These are phyloP conservation scores for Nyctanthes arbortristis DNA, from an alignment of 257 asterid species.

Conservation along the genomic window DNA sequence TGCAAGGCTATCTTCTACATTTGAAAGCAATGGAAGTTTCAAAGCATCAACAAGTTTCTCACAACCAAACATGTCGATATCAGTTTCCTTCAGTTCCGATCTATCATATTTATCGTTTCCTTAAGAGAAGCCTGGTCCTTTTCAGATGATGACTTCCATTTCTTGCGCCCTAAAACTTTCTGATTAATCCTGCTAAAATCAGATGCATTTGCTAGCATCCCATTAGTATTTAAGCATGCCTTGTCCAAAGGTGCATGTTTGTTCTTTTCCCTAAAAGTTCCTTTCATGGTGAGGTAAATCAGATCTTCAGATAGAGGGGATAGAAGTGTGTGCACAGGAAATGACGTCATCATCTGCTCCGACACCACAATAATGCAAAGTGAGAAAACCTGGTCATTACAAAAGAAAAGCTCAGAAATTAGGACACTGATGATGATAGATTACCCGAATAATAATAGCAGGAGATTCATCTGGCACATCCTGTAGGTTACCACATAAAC, in stretches of 20 bases:
- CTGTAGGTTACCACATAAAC: constrained; percentile 42
- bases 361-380: constrained; percentile 14
- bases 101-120: constrained; percentile 32
- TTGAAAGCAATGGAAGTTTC: constrained; percentile 78
- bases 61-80: constrained; percentile 48
- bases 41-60: constrained; percentile 76
- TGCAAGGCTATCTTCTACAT: constrained; percentile 33
- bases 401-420: constrained; percentile 9
- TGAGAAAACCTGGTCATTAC: constrained; percentile 4
- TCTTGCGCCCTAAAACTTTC: constrained; percentile 46
- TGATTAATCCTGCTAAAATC: constrained; percentile 47
- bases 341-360: constrained; percentile 85
- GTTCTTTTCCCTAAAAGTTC: constrained; percentile 40
- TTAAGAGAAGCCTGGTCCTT: constrained; percentile 32
- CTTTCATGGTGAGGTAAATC: constrained; percentile 44
- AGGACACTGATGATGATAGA: constrained; percentile 28
- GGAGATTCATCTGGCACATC: constrained; percentile 71
- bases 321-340: constrained; percentile 45
- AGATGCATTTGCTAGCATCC: constrained; percentile 47
- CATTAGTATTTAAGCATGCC: constrained; percentile 36
- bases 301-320: constrained; percentile 82
- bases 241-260: constrained; percentile 41
- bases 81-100: constrained; percentile 44
- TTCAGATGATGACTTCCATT: constrained; percentile 36
- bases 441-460: constrained; percentile 87